Percentiles rank a stretch among this genome's conserved stretches.
These are phyloP conservation scores for Gracilaria gracilis DNA, from an alignment of 23 red algal genomes.

Conservation along the genomic window DNA sequence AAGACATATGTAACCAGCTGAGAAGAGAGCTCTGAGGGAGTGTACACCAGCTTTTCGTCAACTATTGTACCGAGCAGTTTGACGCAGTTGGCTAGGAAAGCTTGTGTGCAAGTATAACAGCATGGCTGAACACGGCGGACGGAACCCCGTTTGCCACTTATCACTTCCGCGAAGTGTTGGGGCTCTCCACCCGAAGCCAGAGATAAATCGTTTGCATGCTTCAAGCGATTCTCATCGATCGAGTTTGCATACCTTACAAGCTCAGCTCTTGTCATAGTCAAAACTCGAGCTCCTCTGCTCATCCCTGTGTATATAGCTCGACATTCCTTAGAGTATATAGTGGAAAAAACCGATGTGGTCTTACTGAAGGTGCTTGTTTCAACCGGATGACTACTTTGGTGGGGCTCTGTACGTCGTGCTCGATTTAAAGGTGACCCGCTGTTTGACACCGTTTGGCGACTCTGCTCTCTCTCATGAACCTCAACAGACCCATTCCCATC, in stretches of 20 bases:
- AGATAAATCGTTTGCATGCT: constrained; percentile 50
- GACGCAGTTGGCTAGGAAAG: constrained; percentile 62
- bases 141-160: not conserved
- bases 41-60: not conserved
- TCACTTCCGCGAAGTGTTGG: not conserved
- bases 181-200: not conserved
- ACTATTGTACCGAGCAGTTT: constrained; percentile 19
- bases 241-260: constrained; percentile 66
- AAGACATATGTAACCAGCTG: constrained; percentile 35
- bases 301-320: constrained; percentile 40
- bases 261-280: constrained; percentile 54
- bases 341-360: constrained; percentile 47
- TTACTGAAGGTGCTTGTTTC: constrained; percentile 34
- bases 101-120: constrained; percentile 71
- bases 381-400: not conserved
- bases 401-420: not conserved
- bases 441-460: constrained; percentile 33
- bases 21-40: constrained; percentile 6
- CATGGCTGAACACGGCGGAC: constrained; percentile 20
- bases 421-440: constrained; percentile 55
- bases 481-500: constrained; percentile 64
- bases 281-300: constrained; percentile 57
- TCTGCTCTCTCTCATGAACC: constrained; percentile 52
- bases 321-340: constrained; percentile 56
- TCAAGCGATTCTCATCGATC: constrained; percentile 40